Evolutionary conservation across 345 rosid species (phyloP), one percentile per base, ranked within the genome.

Genomic region (Eucalyptus curtisii): DNA sequence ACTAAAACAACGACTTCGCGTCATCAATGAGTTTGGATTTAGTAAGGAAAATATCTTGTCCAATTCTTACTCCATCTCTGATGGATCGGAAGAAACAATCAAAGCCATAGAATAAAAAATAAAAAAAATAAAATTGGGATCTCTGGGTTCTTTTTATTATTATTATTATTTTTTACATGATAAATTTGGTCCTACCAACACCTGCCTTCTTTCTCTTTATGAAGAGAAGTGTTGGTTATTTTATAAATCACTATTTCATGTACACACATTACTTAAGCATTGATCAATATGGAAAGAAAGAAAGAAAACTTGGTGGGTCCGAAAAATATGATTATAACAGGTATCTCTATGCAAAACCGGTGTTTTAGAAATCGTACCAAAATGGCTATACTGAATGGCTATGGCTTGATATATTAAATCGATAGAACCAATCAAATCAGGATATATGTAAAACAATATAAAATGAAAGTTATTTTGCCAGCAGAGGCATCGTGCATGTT

Each of bases 391-490:
- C 2, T 1, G 1, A 20, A 76, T 20, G 7, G 9, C 42, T 20
- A 13, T 0, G 1, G 1, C 4, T 11, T 6, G 15, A 40, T 5
- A 40, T 76, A 40, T 40, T 76, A 25, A 40, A 40, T 22, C 2
- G 2, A 13, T 68, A 8, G 13, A 68, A 17, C 2, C 4, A 1
- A 4, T 13, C 47, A 4, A 76, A 20, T 11, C 3, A 20, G 1
- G 31, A n/a, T n/a, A 61, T 61, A 15, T 1, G 68, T 61, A 12
- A 61, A 13, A 30, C 33, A 6, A 61, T 61, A 6, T 61, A 61
- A 1, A 13, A 6, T 27, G 4, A 61, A 13, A 61, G 17, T 61
- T 13, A 30, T 61, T 6, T 8, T 61, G 16, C 4, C 1, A 14
- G 7, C 7, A 25, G 66, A 59, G 66, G 31, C 3, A 59, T 25